Evolutionary conservation across 2,329 filamentous ascomycete species (phyloP), one percentile per base, ranked within the genome.

Genomic region (Trichoderma harzianum): DNA sequence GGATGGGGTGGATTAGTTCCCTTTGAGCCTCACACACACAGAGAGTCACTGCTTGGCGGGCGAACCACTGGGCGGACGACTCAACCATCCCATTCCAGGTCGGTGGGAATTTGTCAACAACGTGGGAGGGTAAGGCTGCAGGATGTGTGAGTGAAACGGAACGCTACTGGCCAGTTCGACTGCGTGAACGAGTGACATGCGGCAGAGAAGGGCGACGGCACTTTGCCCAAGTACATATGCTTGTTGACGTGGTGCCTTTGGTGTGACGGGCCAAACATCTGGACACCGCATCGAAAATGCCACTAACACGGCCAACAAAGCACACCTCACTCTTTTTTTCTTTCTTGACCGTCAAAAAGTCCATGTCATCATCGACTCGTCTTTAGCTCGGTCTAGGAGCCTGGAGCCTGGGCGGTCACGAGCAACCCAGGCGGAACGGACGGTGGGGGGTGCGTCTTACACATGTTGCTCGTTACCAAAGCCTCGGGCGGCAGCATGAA

Each of bases 101-200:
- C 43, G 30, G 34, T 62, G 64, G 70, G 57, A 63, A 58, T 43
- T 28, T 43, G 53, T 30, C 34, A 61, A 66, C 26, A 28, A 66
- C 63, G 47, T 66, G 30, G 63, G 32, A 69, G 28, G 24, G 43
- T 63, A 69, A 72, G 70, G 65, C 70, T 72, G 70, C 70, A 72
- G 70, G 24, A 62, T n/a, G 32, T 53, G 70, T 58, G 65, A 67
- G 65, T 62, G 63, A 57, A 55, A 55, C 55, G 63, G n/a, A 1
- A 7, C 24, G 14, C 18, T 68, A 68, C 65, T 68, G 65, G 65
- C 34, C 24, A n/a, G 24, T 43, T 43, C 16, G 14, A 26, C 32
- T 24, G 32, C 34, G 51, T 53, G 21, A 28, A 58, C 30, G 26
- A 30, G 63, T 57, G 36, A 57, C 47, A 53, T 24, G 47, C 21